Conservation (phyloP, 225 moss, liverwort and hornwort genomes). For the Sphagnum contortum region DNA sequence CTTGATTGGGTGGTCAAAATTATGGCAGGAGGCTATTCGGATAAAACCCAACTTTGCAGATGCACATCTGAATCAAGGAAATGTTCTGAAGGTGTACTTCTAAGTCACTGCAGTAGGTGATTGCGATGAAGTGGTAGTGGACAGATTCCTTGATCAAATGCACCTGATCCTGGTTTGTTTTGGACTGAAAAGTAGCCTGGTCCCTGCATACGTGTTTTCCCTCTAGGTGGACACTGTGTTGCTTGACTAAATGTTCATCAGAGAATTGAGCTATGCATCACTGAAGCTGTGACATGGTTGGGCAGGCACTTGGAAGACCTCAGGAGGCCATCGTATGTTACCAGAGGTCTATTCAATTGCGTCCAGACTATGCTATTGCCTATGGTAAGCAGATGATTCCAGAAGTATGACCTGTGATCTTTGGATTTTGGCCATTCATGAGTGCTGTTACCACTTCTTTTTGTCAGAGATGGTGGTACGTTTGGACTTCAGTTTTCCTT, state of each 20-base stretch:
- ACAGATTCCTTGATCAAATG: no score
- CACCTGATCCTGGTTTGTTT: no score
- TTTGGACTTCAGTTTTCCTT: no score
- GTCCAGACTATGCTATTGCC: conserved; percentile 93
- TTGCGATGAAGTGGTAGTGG: not conserved
- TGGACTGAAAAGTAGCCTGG: no score
- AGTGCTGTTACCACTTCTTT: conserved; percentile 1
- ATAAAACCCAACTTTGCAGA: conserved; percentile 94
- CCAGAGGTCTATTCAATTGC: conserved; percentile 83
- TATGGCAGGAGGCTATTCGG: conserved; percentile 75
- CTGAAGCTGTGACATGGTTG: not conserved
- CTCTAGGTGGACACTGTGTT: not conserved
- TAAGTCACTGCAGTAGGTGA: not conserved
- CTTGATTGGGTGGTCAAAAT: no score
- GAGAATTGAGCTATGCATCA: not conserved
- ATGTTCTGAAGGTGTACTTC: conserved; percentile 71
- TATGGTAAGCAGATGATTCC: conserved; percentile 60
- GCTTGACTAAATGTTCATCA: not conserved
- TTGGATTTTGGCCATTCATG: not conserved
- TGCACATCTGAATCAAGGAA: conserved; percentile 91
- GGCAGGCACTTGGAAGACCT: conserved; percentile 83
- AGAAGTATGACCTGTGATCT: not conserved
- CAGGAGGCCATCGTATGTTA: conserved; percentile 85
- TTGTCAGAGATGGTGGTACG: not conserved
- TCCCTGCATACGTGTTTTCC: no score